phyloP scores from a whole-genome alignment of 768 basidiomycete species.

The Favolaschia claudopus region DNA sequence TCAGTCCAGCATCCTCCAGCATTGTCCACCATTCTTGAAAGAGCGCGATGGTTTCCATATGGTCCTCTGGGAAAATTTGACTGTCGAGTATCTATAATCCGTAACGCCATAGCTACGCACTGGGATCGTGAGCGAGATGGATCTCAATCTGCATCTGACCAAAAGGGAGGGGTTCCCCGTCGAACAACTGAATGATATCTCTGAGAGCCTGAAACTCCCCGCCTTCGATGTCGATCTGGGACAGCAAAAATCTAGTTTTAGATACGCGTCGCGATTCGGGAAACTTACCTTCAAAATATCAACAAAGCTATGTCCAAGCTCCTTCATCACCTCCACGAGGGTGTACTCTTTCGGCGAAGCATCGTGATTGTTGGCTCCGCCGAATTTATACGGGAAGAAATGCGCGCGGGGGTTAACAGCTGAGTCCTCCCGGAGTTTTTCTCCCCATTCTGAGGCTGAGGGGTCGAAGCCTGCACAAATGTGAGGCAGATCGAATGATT shows the following conservation, averaged over 20 bases:
- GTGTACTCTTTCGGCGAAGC: constrained; percentile 49
- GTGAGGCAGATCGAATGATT: neutral
- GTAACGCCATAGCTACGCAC: constrained; percentile 27
- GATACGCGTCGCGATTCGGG: neutral
- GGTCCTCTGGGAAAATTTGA: constrained; percentile 25
- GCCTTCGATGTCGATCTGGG: constrained; percentile 58
- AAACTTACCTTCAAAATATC: constrained; percentile 8
- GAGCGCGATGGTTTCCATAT: constrained; percentile 43
- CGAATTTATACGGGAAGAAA: constrained; percentile 51
- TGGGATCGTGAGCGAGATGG: constrained; percentile 38
- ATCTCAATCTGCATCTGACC: constrained; percentile 58
- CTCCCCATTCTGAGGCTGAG: constrained; percentile 29
- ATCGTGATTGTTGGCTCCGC: constrained; percentile 44
- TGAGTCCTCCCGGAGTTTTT: constrained; percentile 37
- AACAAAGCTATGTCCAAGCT: constrained; percentile 41
- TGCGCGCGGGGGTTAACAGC: constrained; percentile 44
- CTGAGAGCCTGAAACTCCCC: constrained; percentile 54
- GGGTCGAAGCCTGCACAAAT: constrained; percentile 20
- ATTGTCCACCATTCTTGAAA: constrained; percentile 55
- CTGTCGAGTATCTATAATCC: neutral
- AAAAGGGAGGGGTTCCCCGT: constrained; percentile 49
- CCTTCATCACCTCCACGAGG: constrained; percentile 51
- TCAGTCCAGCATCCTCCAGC: constrained; percentile 54
- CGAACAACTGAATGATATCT: constrained; percentile 46
- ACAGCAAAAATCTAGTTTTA: constrained; percentile 47